phyloP scores from a whole-genome alignment of 192 early-diverging fungal species.

The Gaertneriomyces semiglobifer region DNA sequence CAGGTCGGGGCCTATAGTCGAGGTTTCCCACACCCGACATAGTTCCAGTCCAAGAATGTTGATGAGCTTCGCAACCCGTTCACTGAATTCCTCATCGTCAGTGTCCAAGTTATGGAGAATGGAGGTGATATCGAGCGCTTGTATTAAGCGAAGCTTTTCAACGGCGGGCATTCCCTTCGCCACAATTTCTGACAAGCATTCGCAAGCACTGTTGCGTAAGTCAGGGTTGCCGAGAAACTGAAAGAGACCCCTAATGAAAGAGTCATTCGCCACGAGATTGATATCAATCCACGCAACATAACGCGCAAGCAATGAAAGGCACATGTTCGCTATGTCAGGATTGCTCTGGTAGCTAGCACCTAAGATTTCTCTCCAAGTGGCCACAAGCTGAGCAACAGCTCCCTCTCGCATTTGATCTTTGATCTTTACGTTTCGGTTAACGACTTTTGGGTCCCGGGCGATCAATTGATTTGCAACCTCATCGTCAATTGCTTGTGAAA shows the following conservation, averaged over 20 bases:
- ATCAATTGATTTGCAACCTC: slow-evolving; percentile 76
- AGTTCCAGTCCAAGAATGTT: slow-evolving; percentile 74
- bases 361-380: slow-evolving; percentile 74
- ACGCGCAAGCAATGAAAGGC: slow-evolving; percentile 71
- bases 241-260: slow-evolving; percentile 73
- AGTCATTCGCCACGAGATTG: slow-evolving; percentile 78
- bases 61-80: slow-evolving; percentile 65
- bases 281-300: slow-evolving; percentile 98
- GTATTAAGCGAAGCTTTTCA: slow-evolving; percentile 86
- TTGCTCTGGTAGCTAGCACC: slow-evolving; percentile 52
- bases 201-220: slow-evolving; percentile 71
- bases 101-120: slow-evolving; percentile 34
- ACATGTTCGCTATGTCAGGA: slow-evolving; percentile 60
- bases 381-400: slow-evolving; percentile 68
- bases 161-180: slow-evolving; percentile 87
- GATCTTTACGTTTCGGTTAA: slow-evolving; percentile 71
- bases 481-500: slow-evolving; percentile 79
- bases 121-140: slow-evolving; percentile 62
- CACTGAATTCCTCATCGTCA: slow-evolving; percentile 66
- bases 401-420: slow-evolving; percentile 88
- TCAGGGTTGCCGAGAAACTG: slow-evolving; percentile 54
- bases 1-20: slow-evolving; percentile 32
- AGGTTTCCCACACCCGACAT: slow-evolving; percentile 59
- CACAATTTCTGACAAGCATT: slow-evolving; percentile 81
- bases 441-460: slow-evolving; percentile 61